Conservation (phyloP, 768 basidiomycete species). For the Suillus discolor region DNA sequence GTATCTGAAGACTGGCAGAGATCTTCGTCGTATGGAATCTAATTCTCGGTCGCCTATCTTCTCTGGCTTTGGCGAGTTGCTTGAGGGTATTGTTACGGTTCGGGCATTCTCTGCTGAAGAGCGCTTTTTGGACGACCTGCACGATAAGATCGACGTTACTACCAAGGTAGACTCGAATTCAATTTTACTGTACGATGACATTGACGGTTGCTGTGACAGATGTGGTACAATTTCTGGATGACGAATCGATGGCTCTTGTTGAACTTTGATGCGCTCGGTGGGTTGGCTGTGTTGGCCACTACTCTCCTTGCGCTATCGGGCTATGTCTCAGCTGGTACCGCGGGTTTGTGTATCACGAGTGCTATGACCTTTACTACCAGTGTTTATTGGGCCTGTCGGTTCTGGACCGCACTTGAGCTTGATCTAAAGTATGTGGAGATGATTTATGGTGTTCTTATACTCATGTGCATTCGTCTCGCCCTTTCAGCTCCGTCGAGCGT, state of each 20-base stretch:
- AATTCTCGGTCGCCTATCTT: conserved; percentile 85
- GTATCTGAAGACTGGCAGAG: conserved; percentile 79
- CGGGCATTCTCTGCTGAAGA: conserved; percentile 86
- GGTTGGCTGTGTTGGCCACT: conserved; percentile 70
- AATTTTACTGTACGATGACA: background rate
- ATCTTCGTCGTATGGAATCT: conserved; percentile 88
- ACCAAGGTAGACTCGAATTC: conserved; percentile 54
- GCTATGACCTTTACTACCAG: conserved; percentile 61
- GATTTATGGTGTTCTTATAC: background rate
- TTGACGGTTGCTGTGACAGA: conserved; percentile 37
- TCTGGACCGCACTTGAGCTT: conserved; percentile 63
- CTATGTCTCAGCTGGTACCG: conserved; percentile 59
- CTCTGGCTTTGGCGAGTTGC: conserved; percentile 77
- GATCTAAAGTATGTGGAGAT: conserved; percentile 64
- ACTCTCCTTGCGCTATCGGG: conserved; percentile 75
- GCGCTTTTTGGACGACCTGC: conserved; percentile 75
- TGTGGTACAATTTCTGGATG: conserved; percentile 93
- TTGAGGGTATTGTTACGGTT: conserved; percentile 92
- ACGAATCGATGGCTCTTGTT: conserved; percentile 84
- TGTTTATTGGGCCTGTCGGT: conserved; percentile 53
- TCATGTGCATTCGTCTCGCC: conserved; percentile 12
- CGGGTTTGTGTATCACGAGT: conserved; percentile 76
- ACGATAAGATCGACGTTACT: conserved; percentile 74
- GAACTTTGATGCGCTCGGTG: conserved; percentile 81
- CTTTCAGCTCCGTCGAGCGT: conserved; percentile 79